Evolutionary conservation across 331 rosid species (phyloP), one percentile per base, ranked within the genome.

Genomic region (Malus hybrid): DNA sequence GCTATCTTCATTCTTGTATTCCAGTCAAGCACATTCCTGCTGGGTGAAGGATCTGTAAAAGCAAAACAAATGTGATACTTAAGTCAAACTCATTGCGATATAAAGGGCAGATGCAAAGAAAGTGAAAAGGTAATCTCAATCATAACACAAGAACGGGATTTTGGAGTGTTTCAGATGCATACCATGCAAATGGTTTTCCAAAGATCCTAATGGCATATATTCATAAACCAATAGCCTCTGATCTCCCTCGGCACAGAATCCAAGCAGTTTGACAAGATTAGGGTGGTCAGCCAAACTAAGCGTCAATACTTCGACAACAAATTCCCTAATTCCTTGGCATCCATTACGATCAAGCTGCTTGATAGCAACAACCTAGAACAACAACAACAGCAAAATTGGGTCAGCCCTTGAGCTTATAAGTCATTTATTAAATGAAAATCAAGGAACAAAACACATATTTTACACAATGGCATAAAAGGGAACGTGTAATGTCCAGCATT

Each of bases 161-260:
- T 24, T 59, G 15, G 39, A 54, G 29, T 33, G 19, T 15, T 15
- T 16, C 6, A 34, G 71, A 36, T 67, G 42, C 62, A 31, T 86
- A 93, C 98, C 96, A 12, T 90, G 82, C 67, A 93, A 86, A 85
- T 88, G 96, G 75, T 81, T 68, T 82, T 90, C 97, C 83, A 94
- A 79, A 61, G 97, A 94, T 81, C 95, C 93, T 31, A 92, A 67
- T 7, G 87, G 88, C 95, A 94, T 92, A 87, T 88, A 91, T 79
- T 94, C 99, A 3, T 94, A 94, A 73, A 91, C 96, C 86, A 94
- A 75, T 42, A 94, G 84, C 73, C 93, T 85, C 63, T 92, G 93
- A 48, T 83, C 86, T 39, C 90, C 88, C 84, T 88, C 93, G 0
- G 89, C 91, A 61, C 99, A 94, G 76, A 81, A 94, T 15, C 99